Evolutionary conservation across 192 early-diverging fungal species (phyloP), one percentile per base, ranked within the genome.

Genomic region (Funneliformis mosseae): DNA sequence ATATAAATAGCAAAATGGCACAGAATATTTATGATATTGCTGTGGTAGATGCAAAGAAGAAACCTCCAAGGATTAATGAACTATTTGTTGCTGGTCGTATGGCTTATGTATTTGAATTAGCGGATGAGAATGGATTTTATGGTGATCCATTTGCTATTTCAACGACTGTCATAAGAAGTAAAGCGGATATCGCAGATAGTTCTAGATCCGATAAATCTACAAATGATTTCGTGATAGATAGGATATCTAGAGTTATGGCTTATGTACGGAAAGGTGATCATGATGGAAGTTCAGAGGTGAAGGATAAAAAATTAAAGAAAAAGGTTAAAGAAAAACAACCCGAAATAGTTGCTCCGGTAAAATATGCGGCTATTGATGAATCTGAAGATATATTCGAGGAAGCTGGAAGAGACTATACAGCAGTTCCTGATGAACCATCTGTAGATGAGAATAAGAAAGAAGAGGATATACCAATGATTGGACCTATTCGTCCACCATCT

Each of bases 371-470:
- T 21, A 85, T 86, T 39, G 89, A 92, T 43, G 92, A 94, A 25
- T 88, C 85, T 18, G 88, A 90, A 48, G 92, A 95, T 84, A 97
- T 97, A 38, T 97, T 97, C 90, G 93, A 90, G 8, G 96, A 95
- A 74, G 96, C 86, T 8, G 96, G 95, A 1, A 80, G 90, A 5
- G 93, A 95, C 59, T 97, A 97, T 78, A 78, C 83, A 16, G 82
- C 95, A 27, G 41, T 41, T 5, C 11, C 72, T 4, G 14, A 55
- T 11, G 43, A 83, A 11, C 45, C n/a, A 25, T 63, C 10, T 39
- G 45, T 18, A 5, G 11, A 39, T 11, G 84, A 79, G 23, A 21
- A 27, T 33, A 59, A 73, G 0, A 86, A 84, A 64, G 81, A 82
- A n/a, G 74, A 85, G 16, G 77, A 80, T 70, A 72, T 75, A 50